These are phyloP conservation scores for Ophiocordyceps polyrhachis-furcata DNA, from an alignment of 2,329 filamentous ascomycete species.

Conservation along the genomic window DNA sequence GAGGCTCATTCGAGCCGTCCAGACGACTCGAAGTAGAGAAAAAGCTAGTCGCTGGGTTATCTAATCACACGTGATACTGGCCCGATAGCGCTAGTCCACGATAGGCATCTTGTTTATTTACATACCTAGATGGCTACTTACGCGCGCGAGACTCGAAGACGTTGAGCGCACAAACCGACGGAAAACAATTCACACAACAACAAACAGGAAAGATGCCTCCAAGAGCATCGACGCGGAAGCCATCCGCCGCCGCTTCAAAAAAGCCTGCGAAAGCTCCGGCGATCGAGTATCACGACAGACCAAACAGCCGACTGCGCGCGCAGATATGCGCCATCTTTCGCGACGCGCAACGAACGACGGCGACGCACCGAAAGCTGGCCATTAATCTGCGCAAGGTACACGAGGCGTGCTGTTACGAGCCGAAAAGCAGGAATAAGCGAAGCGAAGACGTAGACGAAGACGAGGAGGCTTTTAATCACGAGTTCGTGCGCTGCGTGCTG, in stretches of 20 bases:
- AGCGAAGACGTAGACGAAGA: slow-evolving; percentile 46
- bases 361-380: slow-evolving; percentile 75
- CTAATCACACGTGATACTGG: slow-evolving; percentile 16
- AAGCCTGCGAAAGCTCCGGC: slow-evolving; percentile 29
- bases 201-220: slow-evolving; percentile 24
- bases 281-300: slow-evolving; percentile 59
- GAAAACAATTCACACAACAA: background rate
- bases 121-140: background rate
- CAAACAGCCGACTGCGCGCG: slow-evolving; percentile 49
- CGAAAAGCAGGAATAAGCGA: slow-evolving; percentile 26
- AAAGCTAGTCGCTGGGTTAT: background rate
- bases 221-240: slow-evolving; percentile 26
- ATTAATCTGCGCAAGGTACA: slow-evolving; percentile 82
- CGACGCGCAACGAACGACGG: slow-evolving; percentile 76
- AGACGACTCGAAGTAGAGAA: background rate
- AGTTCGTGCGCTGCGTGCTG: slow-evolving; percentile 68
- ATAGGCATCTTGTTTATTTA: slow-evolving; percentile 15
- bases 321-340: slow-evolving; percentile 57
- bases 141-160: slow-evolving; percentile 1
- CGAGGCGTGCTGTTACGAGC: slow-evolving; percentile 60
- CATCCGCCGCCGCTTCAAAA: slow-evolving; percentile 20
- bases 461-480: slow-evolving; percentile 71
- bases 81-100: slow-evolving; percentile 10
- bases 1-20: too few relatives aligned
- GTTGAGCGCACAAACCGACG: slow-evolving; percentile 4